phyloP scores from a whole-genome alignment of 2,329 filamentous ascomycete species.

The Periglandula ipomoeae region DNA sequence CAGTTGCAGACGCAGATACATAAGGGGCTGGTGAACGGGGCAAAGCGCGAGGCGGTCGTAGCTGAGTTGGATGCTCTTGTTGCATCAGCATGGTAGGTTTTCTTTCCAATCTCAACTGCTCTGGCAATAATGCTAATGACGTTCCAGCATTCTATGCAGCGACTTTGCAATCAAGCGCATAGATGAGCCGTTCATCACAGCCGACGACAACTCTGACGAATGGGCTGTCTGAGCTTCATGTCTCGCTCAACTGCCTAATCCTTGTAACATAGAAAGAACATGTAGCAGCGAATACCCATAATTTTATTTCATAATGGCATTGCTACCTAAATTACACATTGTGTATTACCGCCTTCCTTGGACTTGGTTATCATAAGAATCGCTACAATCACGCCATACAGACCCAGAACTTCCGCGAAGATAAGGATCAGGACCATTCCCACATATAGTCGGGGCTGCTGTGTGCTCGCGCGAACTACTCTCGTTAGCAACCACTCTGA shows the following conservation, averaged over 20 bases:
- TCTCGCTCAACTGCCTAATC: not conserved
- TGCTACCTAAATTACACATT: slow-evolving; percentile 24
- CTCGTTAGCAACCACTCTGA: not conserved
- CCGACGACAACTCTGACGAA: slow-evolving; percentile 64
- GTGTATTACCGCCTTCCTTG: slow-evolving; percentile 25
- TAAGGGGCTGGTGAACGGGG: slow-evolving; percentile 60
- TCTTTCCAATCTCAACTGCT: not conserved
- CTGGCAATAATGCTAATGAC: slow-evolving; percentile 8
- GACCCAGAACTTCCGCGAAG: slow-evolving; percentile 34
- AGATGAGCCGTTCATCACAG: slow-evolving; percentile 80
- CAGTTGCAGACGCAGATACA: slow-evolving; percentile 80
- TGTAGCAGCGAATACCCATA: not conserved
- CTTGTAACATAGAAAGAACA: not conserved
- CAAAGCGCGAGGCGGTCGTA: slow-evolving; percentile 72
- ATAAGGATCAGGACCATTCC: slow-evolving; percentile 40
- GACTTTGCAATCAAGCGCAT: slow-evolving; percentile 92
- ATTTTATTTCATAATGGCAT: not conserved
- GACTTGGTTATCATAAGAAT: slow-evolving; percentile 40
- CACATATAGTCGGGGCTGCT: slow-evolving; percentile 37
- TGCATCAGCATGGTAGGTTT: slow-evolving; percentile 70
- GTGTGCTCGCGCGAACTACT: slow-evolving; percentile 34
- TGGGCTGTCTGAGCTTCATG: slow-evolving; percentile 55
- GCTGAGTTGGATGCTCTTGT: slow-evolving; percentile 87
- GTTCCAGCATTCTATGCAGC: slow-evolving; percentile 73
- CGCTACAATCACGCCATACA: slow-evolving; percentile 38